Conservation (phyloP, 1,139 yeast species). For the Yamadazyma dushanensis region DNA sequence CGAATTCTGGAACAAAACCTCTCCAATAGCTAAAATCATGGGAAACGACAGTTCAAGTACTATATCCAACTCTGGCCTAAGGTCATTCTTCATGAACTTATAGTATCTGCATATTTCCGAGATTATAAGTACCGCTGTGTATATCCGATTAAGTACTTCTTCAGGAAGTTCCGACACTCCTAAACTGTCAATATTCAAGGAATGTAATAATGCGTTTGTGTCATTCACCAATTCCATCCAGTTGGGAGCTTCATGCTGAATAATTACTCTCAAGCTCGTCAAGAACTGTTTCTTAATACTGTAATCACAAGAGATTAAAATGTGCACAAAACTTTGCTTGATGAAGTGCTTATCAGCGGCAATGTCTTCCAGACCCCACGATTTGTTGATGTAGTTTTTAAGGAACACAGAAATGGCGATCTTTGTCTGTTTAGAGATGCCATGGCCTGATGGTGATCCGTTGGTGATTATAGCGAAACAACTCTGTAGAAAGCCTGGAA, state of each 20-base stretch:
- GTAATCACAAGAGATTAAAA: conserved; percentile 43
- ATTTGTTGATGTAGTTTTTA: conserved; percentile 68
- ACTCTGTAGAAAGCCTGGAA: conserved; percentile 79
- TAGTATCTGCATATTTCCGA: conserved; percentile 73
- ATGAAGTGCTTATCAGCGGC: conserved; percentile 21
- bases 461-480: conserved; percentile 65
- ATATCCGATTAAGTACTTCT: conserved; percentile 55
- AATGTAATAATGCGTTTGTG: conserved; percentile 57
- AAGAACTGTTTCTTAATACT: conserved; percentile 61
- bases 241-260: conserved; percentile 67
- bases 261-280: conserved; percentile 67
- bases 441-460: neutral
- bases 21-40: conserved; percentile 64
- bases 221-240: conserved; percentile 71
- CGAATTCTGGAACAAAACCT: conserved; percentile 46
- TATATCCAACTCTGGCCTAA: conserved; percentile 58
- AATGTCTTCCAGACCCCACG: conserved; percentile 78
- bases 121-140: conserved; percentile 76
- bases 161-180: conserved; percentile 21
- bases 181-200: conserved; percentile 20
- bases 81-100: conserved; percentile 71
- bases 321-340: conserved; percentile 56
- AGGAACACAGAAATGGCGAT: conserved; percentile 86
- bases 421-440: conserved; percentile 36
- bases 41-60: conserved; percentile 70